Evolutionary conservation across 192 early-diverging fungal genomes (phyloP).

Genomic region (Backusella circina): DNA sequence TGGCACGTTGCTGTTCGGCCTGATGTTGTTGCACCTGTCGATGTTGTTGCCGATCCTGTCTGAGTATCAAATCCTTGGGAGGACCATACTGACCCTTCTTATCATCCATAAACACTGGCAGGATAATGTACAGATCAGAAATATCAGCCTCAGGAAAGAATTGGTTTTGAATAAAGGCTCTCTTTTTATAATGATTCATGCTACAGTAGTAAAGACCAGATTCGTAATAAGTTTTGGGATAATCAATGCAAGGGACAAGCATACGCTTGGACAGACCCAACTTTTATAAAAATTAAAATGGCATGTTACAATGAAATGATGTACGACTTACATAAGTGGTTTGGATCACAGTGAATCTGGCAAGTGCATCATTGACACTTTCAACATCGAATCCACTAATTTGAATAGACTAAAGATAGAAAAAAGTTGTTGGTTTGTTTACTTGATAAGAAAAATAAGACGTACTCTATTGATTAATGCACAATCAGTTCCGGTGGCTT

Average conservation of each 20-base stretch:
- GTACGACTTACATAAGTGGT: not conserved
- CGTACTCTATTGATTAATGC: not conserved
- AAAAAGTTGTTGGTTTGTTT: not conserved
- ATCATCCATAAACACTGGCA: not conserved
- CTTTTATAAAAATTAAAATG: not conserved
- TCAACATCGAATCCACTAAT: not conserved
- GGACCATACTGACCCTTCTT: not conserved
- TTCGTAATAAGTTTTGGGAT: not conserved
- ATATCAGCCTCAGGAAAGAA: not conserved
- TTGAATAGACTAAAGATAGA: not conserved
- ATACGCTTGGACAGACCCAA: not conserved
- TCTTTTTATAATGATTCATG: not conserved
- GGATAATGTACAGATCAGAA: not conserved
- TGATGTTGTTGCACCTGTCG: not conserved
- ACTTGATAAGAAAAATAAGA: not conserved
- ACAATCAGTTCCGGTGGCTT: not conserved
- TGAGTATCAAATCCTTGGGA: not conserved
- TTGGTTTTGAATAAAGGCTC: not conserved
- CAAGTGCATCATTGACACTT: not conserved
- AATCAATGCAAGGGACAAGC: constrained; percentile 2
- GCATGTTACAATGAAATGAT: not conserved
- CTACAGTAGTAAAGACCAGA: not conserved
- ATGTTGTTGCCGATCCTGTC: not conserved
- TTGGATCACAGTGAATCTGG: not conserved
- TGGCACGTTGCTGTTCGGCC: too few relatives aligned